These are phyloP conservation scores for Pleurotus giganteus DNA, from an alignment of 768 basidiomycete species.

Conservation along the genomic window DNA sequence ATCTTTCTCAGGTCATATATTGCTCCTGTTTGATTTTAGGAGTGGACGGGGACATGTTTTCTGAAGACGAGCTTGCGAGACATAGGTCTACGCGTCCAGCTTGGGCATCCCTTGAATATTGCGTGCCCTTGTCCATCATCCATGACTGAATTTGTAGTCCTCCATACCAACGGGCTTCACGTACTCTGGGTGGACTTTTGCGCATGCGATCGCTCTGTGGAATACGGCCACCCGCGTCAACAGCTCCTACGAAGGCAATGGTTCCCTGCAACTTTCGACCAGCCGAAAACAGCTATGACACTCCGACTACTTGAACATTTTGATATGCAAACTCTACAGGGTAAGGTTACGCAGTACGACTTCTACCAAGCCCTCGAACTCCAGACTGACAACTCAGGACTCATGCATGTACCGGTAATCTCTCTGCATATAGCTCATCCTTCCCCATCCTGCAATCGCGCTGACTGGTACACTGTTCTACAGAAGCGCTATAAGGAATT, in stretches of 20 bases:
- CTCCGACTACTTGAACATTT: slow-evolving; percentile 12
- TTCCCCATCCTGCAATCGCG: background rate
- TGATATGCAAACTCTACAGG: slow-evolving; percentile 14
- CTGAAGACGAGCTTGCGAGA: slow-evolving; percentile 6
- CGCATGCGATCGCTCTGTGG: slow-evolving; percentile 17
- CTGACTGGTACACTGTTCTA: background rate
- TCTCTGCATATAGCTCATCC: background rate
- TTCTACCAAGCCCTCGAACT: slow-evolving; percentile 11
- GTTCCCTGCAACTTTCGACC: slow-evolving; percentile 11
- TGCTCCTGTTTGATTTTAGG: background rate
- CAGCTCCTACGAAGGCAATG: slow-evolving; percentile 12
- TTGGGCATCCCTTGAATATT: slow-evolving; percentile 9
- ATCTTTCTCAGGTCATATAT: background rate
- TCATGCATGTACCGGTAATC: background rate
- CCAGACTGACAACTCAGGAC: slow-evolving; percentile 10
- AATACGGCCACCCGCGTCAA: background rate
- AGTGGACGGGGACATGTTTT: slow-evolving; percentile 5
- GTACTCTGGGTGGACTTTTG: slow-evolving; percentile 29
- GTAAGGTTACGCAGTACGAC: slow-evolving; percentile 13
- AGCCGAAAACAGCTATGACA: slow-evolving; percentile 13
- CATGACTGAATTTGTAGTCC: slow-evolving; percentile 24
- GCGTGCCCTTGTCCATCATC: background rate
- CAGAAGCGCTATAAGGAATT: slow-evolving; percentile 29
- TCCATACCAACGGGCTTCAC: slow-evolving; percentile 30
- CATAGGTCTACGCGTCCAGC: slow-evolving; percentile 16